Evolutionary conservation across 441 rosid species (phyloP), one percentile per base, ranked within the genome.

Genomic region (Metrosideros polymorpha): DNA sequence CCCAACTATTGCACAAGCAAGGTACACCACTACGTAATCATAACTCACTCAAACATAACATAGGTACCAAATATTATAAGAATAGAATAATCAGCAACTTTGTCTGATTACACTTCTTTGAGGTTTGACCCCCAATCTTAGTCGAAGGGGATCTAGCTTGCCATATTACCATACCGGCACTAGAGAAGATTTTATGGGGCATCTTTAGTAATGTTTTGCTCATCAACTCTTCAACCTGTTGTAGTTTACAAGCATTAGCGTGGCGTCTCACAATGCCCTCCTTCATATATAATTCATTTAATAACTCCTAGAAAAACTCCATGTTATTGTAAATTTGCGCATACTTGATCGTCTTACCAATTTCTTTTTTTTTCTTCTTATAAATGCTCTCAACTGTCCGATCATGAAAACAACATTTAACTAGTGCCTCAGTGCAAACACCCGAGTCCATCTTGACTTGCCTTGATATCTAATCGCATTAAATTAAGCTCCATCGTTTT

Each of bases 301-400:
- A 35, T 0, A 71, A n/a, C 27, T 10, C 15, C 8, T 0, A 22
- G 17, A 47, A 71, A 39, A 35, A 22, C 45, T 71, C n/a, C 15
- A 39, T 24, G 3, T 2, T 19, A 71, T 8, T 22, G 13, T 22
- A 0, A 71, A 24, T 22, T 19, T 35, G n/a, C 47, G 10, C 2
- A 39, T 10, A 10, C 45, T 12, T 35, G 1, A 35, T 42, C 2
- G 27, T 1, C 8, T 12, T 0, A 32, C 3, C 18, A 0, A 0
- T 35, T 10, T 19, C 24, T 19, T 6, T 19, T 63, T 63, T 2
- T 63, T 32, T 32, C 5, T 14, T 57, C 13, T 1, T n/a, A 32
- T 66, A 19, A 66, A 19, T 35, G 42, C 79, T 66, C 79, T 35
- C 39, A 66, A 61, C 39, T 17, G 29, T 63, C 10, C 4, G 27